A percentile compares a stretch with the other conserved stretches of the same genome.
Conservation (phyloP, 768 basidiomycete genomes). For the Boletus barrowsii region DNA sequence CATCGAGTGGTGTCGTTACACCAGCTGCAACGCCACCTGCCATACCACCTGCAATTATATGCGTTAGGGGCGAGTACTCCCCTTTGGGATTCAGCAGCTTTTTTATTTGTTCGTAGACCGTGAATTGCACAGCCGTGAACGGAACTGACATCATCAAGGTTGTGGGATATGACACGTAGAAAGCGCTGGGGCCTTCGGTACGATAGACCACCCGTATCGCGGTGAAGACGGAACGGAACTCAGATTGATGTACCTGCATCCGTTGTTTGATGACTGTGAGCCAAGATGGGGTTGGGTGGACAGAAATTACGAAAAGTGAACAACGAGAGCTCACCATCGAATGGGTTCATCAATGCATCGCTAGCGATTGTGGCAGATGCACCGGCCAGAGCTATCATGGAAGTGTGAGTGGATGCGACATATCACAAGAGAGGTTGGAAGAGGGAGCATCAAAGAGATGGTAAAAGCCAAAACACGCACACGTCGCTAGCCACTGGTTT, state of each 20-base stretch:
- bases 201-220: slow-evolving; percentile 84
- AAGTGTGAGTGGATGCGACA: slow-evolving; percentile 11
- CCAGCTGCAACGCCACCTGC: slow-evolving; percentile 95
- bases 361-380: slow-evolving; percentile 92
- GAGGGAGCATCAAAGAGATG: slow-evolving; percentile 1
- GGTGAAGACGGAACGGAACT: slow-evolving; percentile 82
- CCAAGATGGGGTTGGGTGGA: slow-evolving; percentile 14
- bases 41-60: slow-evolving; percentile 87
- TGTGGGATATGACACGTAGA: slow-evolving; percentile 98
- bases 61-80: slow-evolving; percentile 89
- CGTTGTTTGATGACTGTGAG: slow-evolving; percentile 94
- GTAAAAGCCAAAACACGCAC: slow-evolving; percentile 45
- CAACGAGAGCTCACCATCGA: slow-evolving; percentile 72
- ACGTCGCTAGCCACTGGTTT: slow-evolving; percentile 85
- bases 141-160: slow-evolving; percentile 96
- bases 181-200: slow-evolving; percentile 83
- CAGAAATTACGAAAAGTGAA: neutral
- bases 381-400: slow-evolving; percentile 76
- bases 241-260: slow-evolving; percentile 95
- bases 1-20: slow-evolving; percentile 94
- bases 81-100: slow-evolving; percentile 78
- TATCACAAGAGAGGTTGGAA: neutral
- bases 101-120: slow-evolving; percentile 94
- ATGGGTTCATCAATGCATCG: slow-evolving; percentile 99
- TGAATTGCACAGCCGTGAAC: slow-evolving; percentile 97